Evolutionary conservation across 78 protist genomes (phyloP).

Genomic region (Dictyostelium purpureum): DNA sequence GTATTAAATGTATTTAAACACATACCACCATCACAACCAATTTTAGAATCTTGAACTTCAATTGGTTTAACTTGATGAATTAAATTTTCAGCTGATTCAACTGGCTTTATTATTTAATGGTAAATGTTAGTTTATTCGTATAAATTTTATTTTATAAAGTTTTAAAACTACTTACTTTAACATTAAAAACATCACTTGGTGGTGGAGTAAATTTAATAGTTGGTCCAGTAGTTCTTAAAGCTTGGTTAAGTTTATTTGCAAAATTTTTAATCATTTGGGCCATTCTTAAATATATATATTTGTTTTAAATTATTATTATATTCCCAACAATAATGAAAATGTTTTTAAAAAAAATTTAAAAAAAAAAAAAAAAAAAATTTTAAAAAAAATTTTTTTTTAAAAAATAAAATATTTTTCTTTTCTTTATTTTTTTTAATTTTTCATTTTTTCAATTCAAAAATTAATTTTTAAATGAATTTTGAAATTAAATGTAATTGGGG

Average conservation of each 20-base stretch:
- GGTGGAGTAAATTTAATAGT: not conserved
- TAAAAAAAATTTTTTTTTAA: too few species aligned
- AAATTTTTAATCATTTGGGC: not conserved
- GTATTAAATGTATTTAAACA: too few species aligned
- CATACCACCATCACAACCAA: constrained; percentile 85
- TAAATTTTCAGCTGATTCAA: constrained; percentile 48
- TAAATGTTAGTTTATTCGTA: not conserved
- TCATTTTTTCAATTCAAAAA: not conserved
- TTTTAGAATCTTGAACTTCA: constrained; percentile 25
- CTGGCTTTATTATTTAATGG: constrained; percentile 43
- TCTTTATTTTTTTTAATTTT: too few species aligned
- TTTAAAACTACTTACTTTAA: not conserved
- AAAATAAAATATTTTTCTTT: too few species aligned
- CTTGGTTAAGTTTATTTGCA: not conserved
- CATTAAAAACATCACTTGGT: not conserved
- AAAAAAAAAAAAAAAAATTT: not conserved
- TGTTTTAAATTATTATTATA: not conserved
- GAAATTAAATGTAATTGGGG: not conserved
- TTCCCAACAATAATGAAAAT: not conserved
- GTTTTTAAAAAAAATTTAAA: not conserved
- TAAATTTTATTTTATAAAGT: too few species aligned
- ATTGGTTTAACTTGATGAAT: constrained; percentile 66
- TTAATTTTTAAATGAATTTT: not conserved
- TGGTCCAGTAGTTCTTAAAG: not conserved
- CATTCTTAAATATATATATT: not conserved